Conservation (phyloP, 2,329 filamentous ascomycete genomes). For the Colletotrichum zoysiae region DNA sequence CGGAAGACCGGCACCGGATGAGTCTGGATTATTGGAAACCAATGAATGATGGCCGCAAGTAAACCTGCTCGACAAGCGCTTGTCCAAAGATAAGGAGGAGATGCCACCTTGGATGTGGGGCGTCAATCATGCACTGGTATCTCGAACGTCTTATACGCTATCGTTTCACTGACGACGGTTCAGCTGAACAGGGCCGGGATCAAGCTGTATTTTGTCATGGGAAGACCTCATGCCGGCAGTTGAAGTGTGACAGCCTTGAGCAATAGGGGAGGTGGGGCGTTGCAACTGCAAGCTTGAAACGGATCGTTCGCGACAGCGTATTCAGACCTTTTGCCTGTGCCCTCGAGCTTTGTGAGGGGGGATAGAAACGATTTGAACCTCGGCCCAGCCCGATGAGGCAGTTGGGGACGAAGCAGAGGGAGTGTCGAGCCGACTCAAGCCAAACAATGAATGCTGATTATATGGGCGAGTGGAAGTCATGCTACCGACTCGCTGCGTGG, state of each 20-base stretch:
- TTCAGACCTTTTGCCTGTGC: constrained; percentile 35
- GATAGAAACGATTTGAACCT: not conserved
- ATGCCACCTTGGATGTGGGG: constrained; percentile 1
- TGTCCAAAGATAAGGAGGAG: constrained; percentile 10
- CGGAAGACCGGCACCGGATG: constrained; percentile 22
- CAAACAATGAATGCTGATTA: not conserved
- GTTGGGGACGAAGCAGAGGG: constrained; percentile 10
- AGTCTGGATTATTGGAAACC: constrained; percentile 1
- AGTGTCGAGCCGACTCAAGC: not conserved
- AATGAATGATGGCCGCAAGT: constrained; percentile 15
- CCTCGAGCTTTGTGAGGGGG: constrained; percentile 16
- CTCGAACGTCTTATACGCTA: constrained; percentile 9
- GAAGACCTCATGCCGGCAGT: constrained; percentile 31
- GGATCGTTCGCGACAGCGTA: constrained; percentile 33
- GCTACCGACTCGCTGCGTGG: not conserved
- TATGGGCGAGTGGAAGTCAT: not conserved
- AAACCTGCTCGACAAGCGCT: constrained; percentile 14
- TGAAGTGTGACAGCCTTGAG: constrained; percentile 30
- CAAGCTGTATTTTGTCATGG: constrained; percentile 10
- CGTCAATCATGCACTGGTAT: constrained; percentile 13
- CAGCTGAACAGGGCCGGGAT: constrained; percentile 2
- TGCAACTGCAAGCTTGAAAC: constrained; percentile 41
- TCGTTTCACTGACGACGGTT: constrained; percentile 22
- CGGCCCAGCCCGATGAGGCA: constrained; percentile 38
- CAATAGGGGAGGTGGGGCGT: constrained; percentile 26